These are phyloP conservation scores for Aspergillus novoparasiticus DNA, from an alignment of 2,329 filamentous ascomycete species.

Conservation along the genomic window DNA sequence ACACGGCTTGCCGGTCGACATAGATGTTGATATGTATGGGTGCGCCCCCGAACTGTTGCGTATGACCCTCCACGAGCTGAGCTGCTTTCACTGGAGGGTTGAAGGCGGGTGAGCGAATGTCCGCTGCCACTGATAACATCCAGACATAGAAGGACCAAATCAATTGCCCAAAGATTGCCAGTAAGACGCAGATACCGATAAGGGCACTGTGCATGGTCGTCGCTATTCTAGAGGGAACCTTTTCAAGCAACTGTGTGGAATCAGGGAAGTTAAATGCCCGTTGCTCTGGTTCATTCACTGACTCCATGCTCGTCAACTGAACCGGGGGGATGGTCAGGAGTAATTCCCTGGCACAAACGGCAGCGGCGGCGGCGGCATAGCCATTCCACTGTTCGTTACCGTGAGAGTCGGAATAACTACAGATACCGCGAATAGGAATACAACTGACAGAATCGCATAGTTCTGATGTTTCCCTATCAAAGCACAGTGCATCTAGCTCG, in stretches of 20 bases:
- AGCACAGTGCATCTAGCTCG: neutral
- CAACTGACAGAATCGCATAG: slow-evolving; percentile 3
- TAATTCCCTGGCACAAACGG: slow-evolving; percentile 11
- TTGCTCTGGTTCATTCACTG: neutral
- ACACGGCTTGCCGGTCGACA: neutral
- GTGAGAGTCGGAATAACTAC: slow-evolving; percentile 13
- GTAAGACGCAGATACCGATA: neutral
- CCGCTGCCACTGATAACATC: neutral
- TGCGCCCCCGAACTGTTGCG: neutral
- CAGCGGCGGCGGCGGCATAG: slow-evolving; percentile 9
- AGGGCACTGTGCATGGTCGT: neutral
- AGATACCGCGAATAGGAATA: slow-evolving; percentile 11
- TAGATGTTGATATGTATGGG: neutral
- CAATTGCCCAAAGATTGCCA: neutral
- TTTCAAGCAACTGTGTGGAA: neutral
- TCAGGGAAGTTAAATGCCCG: fast-evolving
- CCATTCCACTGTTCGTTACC: slow-evolving; percentile 10
- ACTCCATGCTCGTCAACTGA: too few relatives aligned
- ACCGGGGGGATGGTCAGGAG: slow-evolving; percentile 1
- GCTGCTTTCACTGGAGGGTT: neutral
- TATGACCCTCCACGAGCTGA: too few relatives aligned
- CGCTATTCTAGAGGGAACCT: neutral
- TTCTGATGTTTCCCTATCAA: slow-evolving; percentile 9
- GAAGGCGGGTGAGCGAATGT: neutral
- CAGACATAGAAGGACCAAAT: neutral